Conservation (phyloP, 257 asterid species). For the Anisodus acutangulus region DNA sequence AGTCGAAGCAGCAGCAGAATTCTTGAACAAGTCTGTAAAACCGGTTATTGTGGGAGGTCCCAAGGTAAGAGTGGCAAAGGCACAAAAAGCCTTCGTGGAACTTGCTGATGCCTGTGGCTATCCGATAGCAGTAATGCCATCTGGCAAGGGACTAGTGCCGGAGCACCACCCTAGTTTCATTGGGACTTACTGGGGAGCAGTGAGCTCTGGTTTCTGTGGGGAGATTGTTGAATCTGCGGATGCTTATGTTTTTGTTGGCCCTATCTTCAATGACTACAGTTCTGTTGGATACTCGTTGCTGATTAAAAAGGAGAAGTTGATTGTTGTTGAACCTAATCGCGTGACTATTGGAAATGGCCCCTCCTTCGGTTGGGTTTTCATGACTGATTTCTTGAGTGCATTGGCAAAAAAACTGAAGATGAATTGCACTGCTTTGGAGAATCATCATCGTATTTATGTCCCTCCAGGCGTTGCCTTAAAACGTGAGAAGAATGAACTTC, state of each 20-base stretch:
- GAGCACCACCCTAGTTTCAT: conserved; percentile 44
- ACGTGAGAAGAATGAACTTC: conserved; percentile 37
- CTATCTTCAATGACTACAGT: conserved; percentile 48
- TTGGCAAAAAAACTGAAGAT: conserved; percentile 40
- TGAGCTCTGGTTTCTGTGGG: conserved; percentile 43
- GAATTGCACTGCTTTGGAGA: conserved; percentile 42
- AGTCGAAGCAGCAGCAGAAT: conserved; percentile 42
- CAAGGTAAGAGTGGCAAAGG: conserved; percentile 40
- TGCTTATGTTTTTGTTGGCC: conserved; percentile 48
- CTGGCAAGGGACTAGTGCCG: conserved; percentile 44
- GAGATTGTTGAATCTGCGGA: conserved; percentile 48
- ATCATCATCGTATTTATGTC: conserved; percentile 40
- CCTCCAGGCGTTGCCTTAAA: conserved; percentile 43
- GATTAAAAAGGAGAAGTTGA: conserved; percentile 42
- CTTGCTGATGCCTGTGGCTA: conserved; percentile 41
- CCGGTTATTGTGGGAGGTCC: conserved; percentile 46
- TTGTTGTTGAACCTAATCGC: conserved; percentile 39
- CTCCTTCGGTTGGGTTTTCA: conserved; percentile 47
- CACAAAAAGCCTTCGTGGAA: conserved; percentile 42
- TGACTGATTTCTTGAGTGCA: conserved; percentile 40
- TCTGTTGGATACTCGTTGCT: conserved; percentile 46
- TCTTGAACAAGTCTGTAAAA: conserved; percentile 44
- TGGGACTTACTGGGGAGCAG: conserved; percentile 50
- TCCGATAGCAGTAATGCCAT: conserved; percentile 42
- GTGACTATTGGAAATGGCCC: conserved; percentile 45